phyloP scores from a whole-genome alignment of 2,329 filamentous ascomycete genomes.

The Dendrostoma leiphaemia region DNA sequence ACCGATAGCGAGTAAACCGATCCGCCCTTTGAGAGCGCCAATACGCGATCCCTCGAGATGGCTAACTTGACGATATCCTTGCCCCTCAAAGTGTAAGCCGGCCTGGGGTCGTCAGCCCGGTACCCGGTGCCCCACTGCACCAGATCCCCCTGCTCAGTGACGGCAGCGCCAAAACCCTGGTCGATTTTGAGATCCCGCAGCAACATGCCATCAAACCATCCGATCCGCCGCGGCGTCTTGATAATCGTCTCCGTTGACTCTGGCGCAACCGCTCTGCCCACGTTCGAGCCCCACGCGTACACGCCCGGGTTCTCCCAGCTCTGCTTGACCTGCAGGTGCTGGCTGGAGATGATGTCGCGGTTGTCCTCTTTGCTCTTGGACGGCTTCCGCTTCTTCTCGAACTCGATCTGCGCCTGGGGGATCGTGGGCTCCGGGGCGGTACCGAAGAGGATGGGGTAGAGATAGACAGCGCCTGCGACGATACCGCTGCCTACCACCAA shows the following conservation, averaged over 20 bases:
- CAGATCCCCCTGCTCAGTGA: slow-evolving; percentile 83
- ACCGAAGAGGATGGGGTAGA: slow-evolving; percentile 17
- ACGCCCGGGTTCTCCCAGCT: slow-evolving; percentile 83
- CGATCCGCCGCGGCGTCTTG: slow-evolving; percentile 75
- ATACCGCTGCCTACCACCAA: slow-evolving; percentile 1
- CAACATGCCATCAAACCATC: slow-evolving; percentile 80
- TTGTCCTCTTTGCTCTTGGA: slow-evolving; percentile 67
- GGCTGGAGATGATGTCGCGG: slow-evolving; percentile 74
- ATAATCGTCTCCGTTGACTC: slow-evolving; percentile 73
- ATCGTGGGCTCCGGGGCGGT: slow-evolving; percentile 18
- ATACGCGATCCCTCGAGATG: slow-evolving; percentile 78
- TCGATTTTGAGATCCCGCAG: slow-evolving; percentile 87
- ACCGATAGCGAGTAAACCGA: slow-evolving; percentile 82
- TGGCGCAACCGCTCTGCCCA: slow-evolving; percentile 80
- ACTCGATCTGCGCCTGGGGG: slow-evolving; percentile 55
- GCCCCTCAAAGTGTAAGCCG: slow-evolving; percentile 71
- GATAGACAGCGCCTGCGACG: slow-evolving; percentile 3
- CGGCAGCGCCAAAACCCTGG: slow-evolving; percentile 77
- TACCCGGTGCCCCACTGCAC: slow-evolving; percentile 88
- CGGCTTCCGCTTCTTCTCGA: slow-evolving; percentile 63
- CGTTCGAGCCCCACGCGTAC: slow-evolving; percentile 91
- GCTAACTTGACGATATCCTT: slow-evolving; percentile 76
- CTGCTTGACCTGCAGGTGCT: slow-evolving; percentile 83
- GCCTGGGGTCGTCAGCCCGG: slow-evolving; percentile 60
- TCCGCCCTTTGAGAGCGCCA: slow-evolving; percentile 73